These are phyloP conservation scores for Antitrichia curtipendula DNA, from an alignment of 225 moss, liverwort and hornwort species.

Conservation along the genomic window DNA sequence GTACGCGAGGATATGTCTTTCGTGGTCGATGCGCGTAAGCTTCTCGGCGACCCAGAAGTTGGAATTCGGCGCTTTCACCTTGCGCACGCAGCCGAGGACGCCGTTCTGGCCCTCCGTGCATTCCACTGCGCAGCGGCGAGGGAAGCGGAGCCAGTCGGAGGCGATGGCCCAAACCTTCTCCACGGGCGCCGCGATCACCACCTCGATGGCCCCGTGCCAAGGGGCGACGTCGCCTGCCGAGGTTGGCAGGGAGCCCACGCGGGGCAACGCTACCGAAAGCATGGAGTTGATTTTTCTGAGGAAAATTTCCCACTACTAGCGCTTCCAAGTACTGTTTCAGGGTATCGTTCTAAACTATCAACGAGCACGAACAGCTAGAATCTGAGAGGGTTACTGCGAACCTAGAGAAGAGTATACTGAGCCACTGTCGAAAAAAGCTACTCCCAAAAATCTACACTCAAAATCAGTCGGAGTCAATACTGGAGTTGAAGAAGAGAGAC, in stretches of 20 bases:
- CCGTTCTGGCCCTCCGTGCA: constrained; percentile 31
- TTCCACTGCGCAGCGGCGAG: constrained; percentile 3
- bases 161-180: constrained; percentile 42
- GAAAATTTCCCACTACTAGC: neutral
- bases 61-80: constrained; percentile 2
- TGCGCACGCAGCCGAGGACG: constrained; percentile 31
- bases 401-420: neutral
- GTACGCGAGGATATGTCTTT: constrained; percentile 11
- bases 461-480: neutral
- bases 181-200: constrained; percentile 22
- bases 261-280: neutral
- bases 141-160: constrained; percentile 36
- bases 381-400: neutral
- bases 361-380: neutral
- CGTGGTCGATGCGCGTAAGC: constrained; percentile 31
- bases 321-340: neutral
- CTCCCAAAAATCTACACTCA: too few species aligned
- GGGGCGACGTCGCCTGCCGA: neutral
- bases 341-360: neutral
- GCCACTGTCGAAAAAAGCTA: neutral
- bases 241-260: neutral
- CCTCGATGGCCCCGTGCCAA: constrained; percentile 26
- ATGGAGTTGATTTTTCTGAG: neutral
- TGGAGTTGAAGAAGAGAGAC: neutral
- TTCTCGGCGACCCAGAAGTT: constrained; percentile 30